Percentiles rank a stretch among this genome's conserved stretches.
Conservation (phyloP, 306 rosid genomes). For the Canavalia ensiformis region DNA sequence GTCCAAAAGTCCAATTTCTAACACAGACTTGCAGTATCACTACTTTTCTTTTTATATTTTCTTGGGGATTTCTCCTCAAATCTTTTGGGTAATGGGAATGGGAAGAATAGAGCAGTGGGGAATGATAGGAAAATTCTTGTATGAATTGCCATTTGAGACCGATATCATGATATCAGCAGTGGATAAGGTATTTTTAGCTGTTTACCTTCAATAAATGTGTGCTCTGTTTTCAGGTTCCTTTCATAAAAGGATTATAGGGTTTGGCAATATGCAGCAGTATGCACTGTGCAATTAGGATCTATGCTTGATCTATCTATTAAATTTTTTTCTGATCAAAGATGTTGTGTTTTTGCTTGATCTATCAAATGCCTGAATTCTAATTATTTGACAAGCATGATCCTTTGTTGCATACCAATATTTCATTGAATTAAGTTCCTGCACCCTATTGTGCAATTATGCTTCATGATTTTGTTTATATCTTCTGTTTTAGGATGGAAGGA, state of each 20-base stretch:
- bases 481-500: conserved; percentile 84
- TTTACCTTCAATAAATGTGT: neutral
- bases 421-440: conserved; percentile 25
- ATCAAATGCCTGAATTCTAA: conserved; percentile 43
- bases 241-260: neutral
- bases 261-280: neutral
- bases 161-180: neutral
- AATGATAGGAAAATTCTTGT: neutral
- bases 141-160: neutral
- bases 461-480: conserved; percentile 41
- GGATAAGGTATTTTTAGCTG: conserved; percentile 23
- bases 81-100: no score
- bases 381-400: conserved; percentile 36
- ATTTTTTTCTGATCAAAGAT: conserved; percentile 6
- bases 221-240: conserved; percentile 20
- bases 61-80: neutral
- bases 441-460: conserved; percentile 39
- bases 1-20: no score
- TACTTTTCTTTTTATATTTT: conserved; percentile 1
- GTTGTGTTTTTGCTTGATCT: neutral
- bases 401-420: conserved; percentile 9
- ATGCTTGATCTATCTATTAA: conserved; percentile 40
- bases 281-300: conserved; percentile 12
- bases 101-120: no score
- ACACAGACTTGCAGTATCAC: neutral